A percentile compares a stretch with the other conserved stretches of the same genome.
phyloP scores from a whole-genome alignment of 2,329 filamentous ascomycete species.

The Xylariales sp. region DNA sequence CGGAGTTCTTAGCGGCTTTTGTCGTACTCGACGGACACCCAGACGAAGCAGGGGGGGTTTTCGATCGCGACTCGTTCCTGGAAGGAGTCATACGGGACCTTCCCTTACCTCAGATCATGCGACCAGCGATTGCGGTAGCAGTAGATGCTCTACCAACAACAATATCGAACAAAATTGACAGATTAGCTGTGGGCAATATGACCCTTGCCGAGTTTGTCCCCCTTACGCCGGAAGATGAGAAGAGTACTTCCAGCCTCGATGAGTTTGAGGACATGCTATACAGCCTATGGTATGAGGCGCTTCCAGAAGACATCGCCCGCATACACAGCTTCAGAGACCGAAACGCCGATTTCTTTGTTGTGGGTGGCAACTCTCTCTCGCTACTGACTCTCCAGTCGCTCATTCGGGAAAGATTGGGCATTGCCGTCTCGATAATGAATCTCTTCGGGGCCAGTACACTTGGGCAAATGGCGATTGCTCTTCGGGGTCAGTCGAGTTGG shows the following conservation, averaged over 20 bases:
- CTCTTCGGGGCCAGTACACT: conserved; percentile 7
- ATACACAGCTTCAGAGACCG: neutral
- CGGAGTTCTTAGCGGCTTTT: neutral
- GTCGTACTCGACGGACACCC: neutral
- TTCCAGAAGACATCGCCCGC: conserved; percentile 3
- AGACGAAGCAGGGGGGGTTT: too few relatives aligned
- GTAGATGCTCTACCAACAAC: neutral
- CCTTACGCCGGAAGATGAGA: too few relatives aligned
- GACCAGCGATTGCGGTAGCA: neutral
- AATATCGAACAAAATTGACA: neutral
- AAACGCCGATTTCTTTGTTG: conserved; percentile 9
- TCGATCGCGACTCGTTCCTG: too few relatives aligned
- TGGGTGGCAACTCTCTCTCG: conserved; percentile 3
- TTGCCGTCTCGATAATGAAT: neutral
- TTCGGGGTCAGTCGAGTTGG: neutral
- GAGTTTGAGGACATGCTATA: too few relatives aligned
- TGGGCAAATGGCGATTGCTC: neutral
- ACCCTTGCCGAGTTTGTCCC: neutral
- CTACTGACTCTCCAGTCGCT: conserved; percentile 2
- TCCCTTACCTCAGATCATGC: neutral
- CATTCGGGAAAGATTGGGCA: neutral
- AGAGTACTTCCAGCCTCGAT: too few relatives aligned
- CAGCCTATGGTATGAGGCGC: neutral
- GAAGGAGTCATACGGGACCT: neutral
- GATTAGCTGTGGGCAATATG: neutral